These are phyloP conservation scores for Yamadazyma diospyri DNA, from an alignment of 1,139 yeast genomes.

Conservation along the genomic window DNA sequence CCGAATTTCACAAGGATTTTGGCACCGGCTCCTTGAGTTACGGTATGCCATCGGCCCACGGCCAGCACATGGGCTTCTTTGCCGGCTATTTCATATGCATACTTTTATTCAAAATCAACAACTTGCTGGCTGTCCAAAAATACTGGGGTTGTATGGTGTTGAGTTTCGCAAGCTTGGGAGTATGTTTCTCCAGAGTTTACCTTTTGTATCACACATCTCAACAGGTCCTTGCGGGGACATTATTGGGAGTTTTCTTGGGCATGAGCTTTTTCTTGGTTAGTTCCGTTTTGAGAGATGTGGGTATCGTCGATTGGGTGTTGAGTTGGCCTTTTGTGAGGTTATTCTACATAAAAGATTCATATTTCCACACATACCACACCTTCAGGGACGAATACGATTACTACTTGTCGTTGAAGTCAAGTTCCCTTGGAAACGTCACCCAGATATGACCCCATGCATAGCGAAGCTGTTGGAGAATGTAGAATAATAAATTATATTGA, in stretches of 20 bases:
- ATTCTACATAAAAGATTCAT: slow-evolving; percentile 58
- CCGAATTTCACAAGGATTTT: slow-evolving; percentile 53
- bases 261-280: slow-evolving; percentile 53
- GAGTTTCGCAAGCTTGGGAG: slow-evolving; percentile 38
- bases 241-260: slow-evolving; percentile 62
- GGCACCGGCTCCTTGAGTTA: slow-evolving; percentile 55
- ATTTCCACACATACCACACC: slow-evolving; percentile 39
- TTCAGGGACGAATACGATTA: slow-evolving; percentile 35
- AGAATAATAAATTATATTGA: no score
- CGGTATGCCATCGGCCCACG: slow-evolving; percentile 98
- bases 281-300: slow-evolving; percentile 53
- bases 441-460: slow-evolving; percentile 4
- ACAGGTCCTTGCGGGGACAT: slow-evolving; percentile 74
- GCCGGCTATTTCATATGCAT: slow-evolving; percentile 58
- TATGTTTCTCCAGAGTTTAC: slow-evolving; percentile 74
- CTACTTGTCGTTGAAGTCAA: slow-evolving; percentile 14
- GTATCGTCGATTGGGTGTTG: slow-evolving; percentile 58
- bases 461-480: neutral
- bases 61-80: slow-evolving; percentile 91
- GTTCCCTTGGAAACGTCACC: slow-evolving; percentile 1
- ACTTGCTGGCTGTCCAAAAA: slow-evolving; percentile 20
- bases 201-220: slow-evolving; percentile 68
- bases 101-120: slow-evolving; percentile 26
- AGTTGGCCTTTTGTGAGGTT: slow-evolving; percentile 41
- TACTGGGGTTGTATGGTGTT: slow-evolving; percentile 21